A percentile compares a stretch with the other conserved stretches of the same genome.
Conservation (phyloP, 2,329 filamentous ascomycete species). For the Claviceps digitariae region DNA sequence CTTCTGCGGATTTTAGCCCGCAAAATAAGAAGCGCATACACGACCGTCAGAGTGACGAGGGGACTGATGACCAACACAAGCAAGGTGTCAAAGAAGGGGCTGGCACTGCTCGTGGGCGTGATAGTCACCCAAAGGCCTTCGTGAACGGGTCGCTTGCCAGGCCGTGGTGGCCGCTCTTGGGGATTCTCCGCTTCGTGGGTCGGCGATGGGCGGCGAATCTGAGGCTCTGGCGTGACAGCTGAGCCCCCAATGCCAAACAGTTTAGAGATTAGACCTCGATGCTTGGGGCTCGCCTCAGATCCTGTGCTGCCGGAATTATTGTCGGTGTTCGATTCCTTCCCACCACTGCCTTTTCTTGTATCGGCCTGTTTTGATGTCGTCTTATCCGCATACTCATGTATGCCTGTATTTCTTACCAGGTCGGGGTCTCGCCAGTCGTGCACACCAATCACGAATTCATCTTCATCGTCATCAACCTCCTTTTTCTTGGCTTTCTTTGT, state of each 20-base stretch:
- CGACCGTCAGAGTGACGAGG: constrained; percentile 78
- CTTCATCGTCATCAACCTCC: constrained; percentile 10
- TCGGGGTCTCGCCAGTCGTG: constrained; percentile 80
- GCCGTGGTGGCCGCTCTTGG: constrained; percentile 6
- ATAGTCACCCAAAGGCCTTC: constrained; percentile 95
- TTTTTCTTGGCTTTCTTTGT: constrained; percentile 9
- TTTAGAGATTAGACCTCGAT: constrained; percentile 31
- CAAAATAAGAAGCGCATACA: constrained; percentile 78
- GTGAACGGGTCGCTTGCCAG: constrained; percentile 12
- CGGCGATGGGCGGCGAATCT: constrained; percentile 10
- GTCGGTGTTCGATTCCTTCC: background rate
- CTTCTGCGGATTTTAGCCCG: constrained; percentile 79
- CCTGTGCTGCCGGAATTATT: background rate
- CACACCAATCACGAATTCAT: constrained; percentile 64
- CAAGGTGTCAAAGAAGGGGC: constrained; percentile 89
- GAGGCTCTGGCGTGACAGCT: constrained; percentile 8
- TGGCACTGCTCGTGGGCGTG: constrained; percentile 76
- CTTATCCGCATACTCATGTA: constrained; percentile 4
- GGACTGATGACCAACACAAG: constrained; percentile 95
- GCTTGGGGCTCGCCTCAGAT: constrained; percentile 22
- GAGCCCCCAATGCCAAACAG: constrained; percentile 34
- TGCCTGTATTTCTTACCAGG: constrained; percentile 9
- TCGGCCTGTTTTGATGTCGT: background rate
- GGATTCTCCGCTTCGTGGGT: constrained; percentile 10
- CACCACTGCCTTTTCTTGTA: background rate